Percentiles rank a stretch among this genome's conserved stretches.
Evolutionary conservation across 345 rosid species (phyloP).

Genomic region (Erysimum cheiranthoides): DNA sequence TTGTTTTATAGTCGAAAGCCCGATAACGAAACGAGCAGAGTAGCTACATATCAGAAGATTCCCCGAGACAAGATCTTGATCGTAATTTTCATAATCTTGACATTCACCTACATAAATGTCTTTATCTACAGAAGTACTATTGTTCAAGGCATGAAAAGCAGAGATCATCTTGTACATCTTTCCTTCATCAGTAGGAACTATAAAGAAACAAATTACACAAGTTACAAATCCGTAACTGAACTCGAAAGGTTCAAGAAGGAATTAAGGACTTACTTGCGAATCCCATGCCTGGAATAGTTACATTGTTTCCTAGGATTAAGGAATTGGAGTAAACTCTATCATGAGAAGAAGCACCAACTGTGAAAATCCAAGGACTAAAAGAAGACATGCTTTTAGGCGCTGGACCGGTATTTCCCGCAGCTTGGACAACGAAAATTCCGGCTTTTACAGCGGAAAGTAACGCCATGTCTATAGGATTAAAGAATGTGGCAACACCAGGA

Average conservation of each 20-base stretch:
- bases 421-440: slow-evolving; percentile 94
- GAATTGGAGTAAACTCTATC: slow-evolving; percentile 83
- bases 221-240: slow-evolving; percentile 4
- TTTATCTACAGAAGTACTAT: slow-evolving; percentile 53
- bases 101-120: slow-evolving; percentile 94
- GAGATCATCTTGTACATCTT: slow-evolving; percentile 67
- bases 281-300: slow-evolving; percentile 80
- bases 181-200: slow-evolving; percentile 67
- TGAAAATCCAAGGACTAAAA: slow-evolving; percentile 97
- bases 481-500: slow-evolving; percentile 89
- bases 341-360: slow-evolving; percentile 96
- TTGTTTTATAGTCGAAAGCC: slow-evolving; percentile 81
- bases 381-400: slow-evolving; percentile 94
- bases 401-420: slow-evolving; percentile 98
- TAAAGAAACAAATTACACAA: slow-evolving; percentile 21
- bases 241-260: neutral
- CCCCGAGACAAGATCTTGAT: slow-evolving; percentile 63
- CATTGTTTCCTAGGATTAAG: slow-evolving; percentile 73
- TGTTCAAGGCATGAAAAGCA: slow-evolving; percentile 76
- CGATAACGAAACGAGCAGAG: slow-evolving; percentile 86
- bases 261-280: slow-evolving; percentile 71
- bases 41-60: slow-evolving; percentile 86
- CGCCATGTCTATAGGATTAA: slow-evolving; percentile 97
- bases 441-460: slow-evolving; percentile 85
- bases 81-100: slow-evolving; percentile 68